Evolutionary conservation across 1,284 basidiomycete species (phyloP), one percentile per base, ranked within the genome.

Genomic region (Ceratobasidium sp.): DNA sequence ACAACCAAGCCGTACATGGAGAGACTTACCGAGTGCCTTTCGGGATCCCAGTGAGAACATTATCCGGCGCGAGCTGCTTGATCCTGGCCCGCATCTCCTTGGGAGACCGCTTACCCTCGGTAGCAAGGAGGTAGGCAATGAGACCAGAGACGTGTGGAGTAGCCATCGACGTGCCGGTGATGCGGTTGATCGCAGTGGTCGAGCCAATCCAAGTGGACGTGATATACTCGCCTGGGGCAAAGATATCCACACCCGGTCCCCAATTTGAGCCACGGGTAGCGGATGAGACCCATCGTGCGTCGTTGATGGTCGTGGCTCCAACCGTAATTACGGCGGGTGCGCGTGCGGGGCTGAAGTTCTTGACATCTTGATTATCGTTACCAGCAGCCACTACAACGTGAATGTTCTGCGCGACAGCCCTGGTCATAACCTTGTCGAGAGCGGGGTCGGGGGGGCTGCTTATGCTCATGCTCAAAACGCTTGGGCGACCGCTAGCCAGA

Each of bases 201-300:
- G 62, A 71, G 13, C 59, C 38, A 69, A 80, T 79, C 56, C 73
- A 80, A 59, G 71, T 65, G 13, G 79, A 80, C 12, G 74, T 68
- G 61, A 85, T 83, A 77, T 84, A 82, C 68, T 84, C 82, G 62
- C 84, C 84, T 17, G 84, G 84, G 12, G 82, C 84, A 78, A 84
- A 85, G 66, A 85, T 81, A 80, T 85, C 84, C 74, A 85, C 84
- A 75, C 82, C 83, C 64, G 81, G 79, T 79, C 84, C 84, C 75
- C 80, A 64, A n/a, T 77, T 50, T 23, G 54, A 93, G 88, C 97
- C 97, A 88, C 95, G 95, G 42, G 96, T 96, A 74, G 94, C 91
- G 79, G 93, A 50, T 20, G 10, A 59, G 15, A 71, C 42, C 69
- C 69, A 74, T n/a, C 56, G 50, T 77, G 82, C 80, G 71, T 85